phyloP scores from a whole-genome alignment of 2,329 filamentous ascomycete species.

The Fusarium fujikuroi region DNA sequence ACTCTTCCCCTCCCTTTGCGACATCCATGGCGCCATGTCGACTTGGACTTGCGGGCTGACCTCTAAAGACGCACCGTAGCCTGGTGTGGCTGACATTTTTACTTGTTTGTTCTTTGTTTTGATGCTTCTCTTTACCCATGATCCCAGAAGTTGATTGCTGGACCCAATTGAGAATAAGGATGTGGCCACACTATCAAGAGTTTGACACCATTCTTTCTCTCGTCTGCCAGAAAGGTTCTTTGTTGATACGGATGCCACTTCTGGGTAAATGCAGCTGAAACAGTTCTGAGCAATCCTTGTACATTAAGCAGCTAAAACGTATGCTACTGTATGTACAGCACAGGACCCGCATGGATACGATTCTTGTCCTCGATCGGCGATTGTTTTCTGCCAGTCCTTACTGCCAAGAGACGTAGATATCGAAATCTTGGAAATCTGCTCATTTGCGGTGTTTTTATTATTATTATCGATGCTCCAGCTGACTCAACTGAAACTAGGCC shows the following conservation, averaged over 20 bases:
- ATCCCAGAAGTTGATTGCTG: constrained; percentile 15
- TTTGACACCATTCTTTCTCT: background rate
- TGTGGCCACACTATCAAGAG: constrained; percentile 8
- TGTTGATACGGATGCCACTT: constrained; percentile 12
- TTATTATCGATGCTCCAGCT: background rate
- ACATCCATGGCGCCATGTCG: constrained; percentile 30
- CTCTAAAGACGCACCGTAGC: constrained; percentile 16
- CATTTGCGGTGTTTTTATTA: constrained; percentile 25
- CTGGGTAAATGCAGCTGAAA: constrained; percentile 35
- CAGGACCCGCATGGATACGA: constrained; percentile 20
- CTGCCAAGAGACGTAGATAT: constrained; percentile 21
- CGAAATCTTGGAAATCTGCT: constrained; percentile 24
- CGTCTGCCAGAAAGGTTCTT: background rate
- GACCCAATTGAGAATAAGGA: constrained; percentile 18
- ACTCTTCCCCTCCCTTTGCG: constrained; percentile 9
- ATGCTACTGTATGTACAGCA: constrained; percentile 10
- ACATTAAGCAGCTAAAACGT: constrained; percentile 5
- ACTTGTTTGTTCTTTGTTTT: constrained; percentile 13
- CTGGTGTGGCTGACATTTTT: constrained; percentile 28
- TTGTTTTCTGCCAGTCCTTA: constrained; percentile 19
- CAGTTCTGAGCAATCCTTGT: background rate
- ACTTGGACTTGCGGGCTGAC: constrained; percentile 12
- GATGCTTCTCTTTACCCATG: constrained; percentile 24
- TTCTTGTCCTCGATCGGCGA: constrained; percentile 27
- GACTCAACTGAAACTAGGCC: constrained; percentile 16